Evolutionary conservation across 163 green algal species (phyloP), one percentile per base, ranked within the genome.

Genomic region (Chloroidium sp.): DNA sequence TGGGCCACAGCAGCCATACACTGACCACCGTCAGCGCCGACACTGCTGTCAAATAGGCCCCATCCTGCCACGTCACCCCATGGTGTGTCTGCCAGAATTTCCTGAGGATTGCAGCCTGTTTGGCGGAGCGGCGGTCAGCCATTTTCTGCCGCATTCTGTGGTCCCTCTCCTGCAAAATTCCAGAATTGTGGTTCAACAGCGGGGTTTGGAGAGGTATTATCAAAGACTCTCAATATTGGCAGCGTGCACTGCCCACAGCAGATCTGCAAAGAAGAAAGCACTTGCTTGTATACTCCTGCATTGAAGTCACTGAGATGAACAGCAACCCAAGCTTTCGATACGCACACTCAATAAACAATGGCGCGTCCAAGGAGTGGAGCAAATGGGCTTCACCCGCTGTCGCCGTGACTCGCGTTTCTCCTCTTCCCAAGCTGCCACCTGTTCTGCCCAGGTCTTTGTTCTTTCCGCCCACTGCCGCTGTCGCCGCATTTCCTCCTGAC

Each of bases 41-140:
- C 6, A 72, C 8, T 6, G 6, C 6, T 6, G 64, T 10, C 64
- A 72, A 10, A 10, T n/a, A 72, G 64, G 64, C 64, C 6, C 64
- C 64, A 10, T 72, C 64, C 64, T 72, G 64, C 64, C 64, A 72
- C 8, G 64, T 72, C 64, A 72, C 64, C 6, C 64, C 64, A 10
- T 72, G 64, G 64, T 72, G 64, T 72, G 64, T 72, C 64, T 72
- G 64, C 64, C 64, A 72, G 64, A 72, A 72, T 72, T 10, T 72
- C 64, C 64, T 6, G 6, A 72, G 64, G 6, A n/a, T 10, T 6
- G 64, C 64, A n/a, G 64, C 64, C 64, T 72, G 64, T 10, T 10
- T 6, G 6, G 64, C 64, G 6, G 64, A 6, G 6, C 64, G 64
- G 6, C 64, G 64, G 64, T 72, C 64, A n/a, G 64, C 64, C 6